Evolutionary conservation across 2,329 filamentous ascomycete species (phyloP), one percentile per base, ranked within the genome.

Genomic region (Aphanoascus verrucosus): DNA sequence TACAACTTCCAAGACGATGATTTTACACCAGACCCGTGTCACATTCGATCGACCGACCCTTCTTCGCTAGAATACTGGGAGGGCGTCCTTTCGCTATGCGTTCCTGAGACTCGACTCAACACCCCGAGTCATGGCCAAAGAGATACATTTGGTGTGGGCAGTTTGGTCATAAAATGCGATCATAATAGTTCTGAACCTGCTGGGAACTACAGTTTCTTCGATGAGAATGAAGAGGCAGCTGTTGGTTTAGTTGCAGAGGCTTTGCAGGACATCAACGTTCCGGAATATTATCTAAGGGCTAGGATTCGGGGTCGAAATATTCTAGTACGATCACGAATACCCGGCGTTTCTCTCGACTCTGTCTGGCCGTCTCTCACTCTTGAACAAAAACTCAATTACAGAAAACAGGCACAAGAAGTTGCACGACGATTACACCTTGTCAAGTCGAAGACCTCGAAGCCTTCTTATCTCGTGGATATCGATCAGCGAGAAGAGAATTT

Each of bases 291-390:
- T 49, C 70, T 69, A n/a, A 49, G 62, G 50, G 66, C 67, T 12
- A 66, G 60, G 32, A 60, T 72, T 43, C 64, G 67, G 23, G 67
- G 63, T 41, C 69, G 65, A 49, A 70, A 72, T 54, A 62, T 71
- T 40, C 66, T 69, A 6, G 63, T 70, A 41, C 68, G 71, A 58
- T 68, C 68, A 12, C 62, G 69, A 42, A 67, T 72, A 19, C 67
- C 69, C 3, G 69, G 69, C 3, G 65, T 70, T 46, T 66, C 69
- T 12, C 58, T 72, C 64, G 66, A 66, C 60, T 51, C 42, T 42
- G 57, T 50, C 3, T 58, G 56, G 58, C 51, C 55, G 19, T 66
- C 69, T 51, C 63, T 72, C 19, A 63, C 60, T 17, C n/a, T 53
- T 7, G 59, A 63, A 15, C 64, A 72, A 54, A 66, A 69, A 20